Base-by-base conservation (phyloP, 345 rosid genomes). In the Lepidium didymum region DNA sequence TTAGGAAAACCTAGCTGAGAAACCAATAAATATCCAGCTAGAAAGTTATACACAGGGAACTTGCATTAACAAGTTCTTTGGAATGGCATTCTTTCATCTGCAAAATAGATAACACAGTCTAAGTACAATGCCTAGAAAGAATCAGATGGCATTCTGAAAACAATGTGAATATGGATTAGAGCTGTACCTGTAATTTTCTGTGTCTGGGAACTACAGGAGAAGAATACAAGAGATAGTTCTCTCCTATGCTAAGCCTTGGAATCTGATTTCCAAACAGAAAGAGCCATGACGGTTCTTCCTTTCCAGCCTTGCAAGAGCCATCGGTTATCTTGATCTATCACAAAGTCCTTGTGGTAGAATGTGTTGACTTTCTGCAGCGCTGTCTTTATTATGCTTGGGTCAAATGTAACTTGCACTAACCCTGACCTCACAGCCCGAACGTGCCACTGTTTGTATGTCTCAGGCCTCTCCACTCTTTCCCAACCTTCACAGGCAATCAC, bases 221-320 rank as follows among this genome's bases (percentile, higher is more conserved):
- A 25, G 4, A 6, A 37, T 0, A 56, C 14, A 38, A 5, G 58
- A 18, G 11, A 56, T 45, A 45, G 57, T 46, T 54, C 11, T 45
- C 51, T 6, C 10, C 16, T 43, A 43, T 25, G 54, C 54, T 6
- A 27, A 67, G 58, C 64, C 68, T 62, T 64, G 65, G 77, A 76
- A 18, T 75, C 81, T 58, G 92, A 82, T 62, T 86, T 89, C 99
- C 99, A 94, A 75, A 82, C 77, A 10, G 97, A 86, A 59, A 90
- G 82, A 54, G 96, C 95, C 74, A 67, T 77, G 12, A 87, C 70
- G 23, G 87, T 85, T 64, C 99, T 73, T 40, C 99, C 97, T 31
- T 94, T 94, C 99, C 97, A 94, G 54, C 99, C 99, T 63, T 85
- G 95, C 79, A 94, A 57, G 64, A 94, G 54, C 99, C 97, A 94